phyloP scores from a whole-genome alignment of 257 asterid genomes.

The Penstemon newberryi region DNA sequence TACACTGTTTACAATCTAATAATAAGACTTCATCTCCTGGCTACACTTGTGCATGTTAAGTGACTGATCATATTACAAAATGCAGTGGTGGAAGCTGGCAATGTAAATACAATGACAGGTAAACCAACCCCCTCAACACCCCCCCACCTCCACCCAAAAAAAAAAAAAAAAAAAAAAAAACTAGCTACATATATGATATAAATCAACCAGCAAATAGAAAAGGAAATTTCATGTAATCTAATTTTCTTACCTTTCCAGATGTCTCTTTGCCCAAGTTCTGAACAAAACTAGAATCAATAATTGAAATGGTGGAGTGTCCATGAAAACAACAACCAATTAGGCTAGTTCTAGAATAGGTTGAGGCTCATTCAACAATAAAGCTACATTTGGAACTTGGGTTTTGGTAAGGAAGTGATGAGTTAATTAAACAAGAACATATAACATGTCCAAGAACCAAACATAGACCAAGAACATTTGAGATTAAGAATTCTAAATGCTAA shows the following conservation, averaged over 20 bases:
- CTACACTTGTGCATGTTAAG: conserved; percentile 10
- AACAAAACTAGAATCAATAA: conserved; percentile 1
- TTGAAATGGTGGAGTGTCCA: conserved; percentile 23
- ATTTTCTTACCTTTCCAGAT: conserved; percentile 12
- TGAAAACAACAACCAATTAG: conserved; percentile 7
- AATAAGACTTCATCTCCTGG: conserved; percentile 2
- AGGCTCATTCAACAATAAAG: neutral
- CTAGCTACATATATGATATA: neutral
- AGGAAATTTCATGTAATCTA: neutral
- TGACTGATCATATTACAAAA: neutral
- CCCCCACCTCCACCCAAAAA: too few species aligned
- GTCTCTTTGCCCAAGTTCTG: conserved; percentile 19
- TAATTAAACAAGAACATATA: too few species aligned
- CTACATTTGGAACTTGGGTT: too few species aligned
- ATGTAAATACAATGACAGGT: neutral
- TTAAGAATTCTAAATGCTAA: too few species aligned
- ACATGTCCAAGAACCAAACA: too few species aligned
- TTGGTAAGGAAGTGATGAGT: too few species aligned
- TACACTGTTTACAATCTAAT: conserved; percentile 7
- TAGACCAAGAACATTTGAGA: too few species aligned
- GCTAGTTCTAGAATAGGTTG: neutral
- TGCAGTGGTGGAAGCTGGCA: neutral
- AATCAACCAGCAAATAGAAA: conserved; percentile 1
- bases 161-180: neutral
- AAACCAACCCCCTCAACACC: neutral